Evolutionary conservation across 139 green algal genomes (phyloP).

Genomic region (Closterium sp.): DNA sequence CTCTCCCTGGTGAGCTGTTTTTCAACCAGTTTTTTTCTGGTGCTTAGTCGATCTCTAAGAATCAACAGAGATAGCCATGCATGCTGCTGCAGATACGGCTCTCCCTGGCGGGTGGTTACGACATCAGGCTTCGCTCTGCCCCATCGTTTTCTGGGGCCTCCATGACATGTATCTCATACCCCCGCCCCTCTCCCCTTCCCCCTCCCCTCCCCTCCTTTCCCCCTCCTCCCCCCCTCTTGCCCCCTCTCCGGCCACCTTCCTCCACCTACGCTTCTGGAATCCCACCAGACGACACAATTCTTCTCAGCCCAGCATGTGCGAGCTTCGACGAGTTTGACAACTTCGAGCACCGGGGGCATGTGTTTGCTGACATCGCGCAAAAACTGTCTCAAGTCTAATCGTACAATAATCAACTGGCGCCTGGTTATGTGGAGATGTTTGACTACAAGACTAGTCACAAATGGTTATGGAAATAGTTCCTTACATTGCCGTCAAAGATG

Average conservation of each 20-base stretch:
- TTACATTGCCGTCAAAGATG: no score
- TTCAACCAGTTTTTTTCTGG: not conserved
- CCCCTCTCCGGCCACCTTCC: not conserved
- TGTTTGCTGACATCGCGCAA: constrained; percentile 44
- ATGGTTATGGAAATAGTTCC: no score
- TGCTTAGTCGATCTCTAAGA: not conserved
- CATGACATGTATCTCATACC: not conserved
- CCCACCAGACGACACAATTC: constrained; percentile 43
- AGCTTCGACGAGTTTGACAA: constrained; percentile 62
- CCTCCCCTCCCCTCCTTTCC: not conserved
- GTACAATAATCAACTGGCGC: no score
- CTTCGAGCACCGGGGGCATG: constrained; percentile 53
- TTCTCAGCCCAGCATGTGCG: constrained; percentile 59
- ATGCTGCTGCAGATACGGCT: not conserved
- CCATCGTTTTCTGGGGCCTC: no score
- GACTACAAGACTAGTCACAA: no score
- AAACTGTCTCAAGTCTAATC: not conserved
- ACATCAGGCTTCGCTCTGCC: no score
- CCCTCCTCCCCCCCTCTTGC: not conserved
- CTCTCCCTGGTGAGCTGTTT: not conserved
- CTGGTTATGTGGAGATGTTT: no score
- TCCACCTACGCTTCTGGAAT: no score
- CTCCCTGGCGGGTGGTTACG: not conserved
- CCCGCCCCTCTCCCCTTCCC: not conserved
- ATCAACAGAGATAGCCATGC: not conserved